A percentile compares a stretch with the other conserved stretches of the same genome.
These are phyloP conservation scores for Arabis hirsuta DNA, from an alignment of 345 rosid species.

Conservation along the genomic window DNA sequence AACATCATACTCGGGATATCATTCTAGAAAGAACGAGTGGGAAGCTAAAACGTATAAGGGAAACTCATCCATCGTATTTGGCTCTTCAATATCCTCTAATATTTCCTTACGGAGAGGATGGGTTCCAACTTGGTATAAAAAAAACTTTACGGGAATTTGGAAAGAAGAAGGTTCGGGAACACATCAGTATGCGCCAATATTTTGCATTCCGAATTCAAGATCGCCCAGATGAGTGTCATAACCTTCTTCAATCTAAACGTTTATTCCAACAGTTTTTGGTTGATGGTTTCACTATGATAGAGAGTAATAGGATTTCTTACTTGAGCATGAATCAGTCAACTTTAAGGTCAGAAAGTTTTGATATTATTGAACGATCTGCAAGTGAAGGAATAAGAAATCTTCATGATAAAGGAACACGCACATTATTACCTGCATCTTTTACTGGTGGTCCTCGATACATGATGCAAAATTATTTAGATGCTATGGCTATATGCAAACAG, in stretches of 20 bases:
- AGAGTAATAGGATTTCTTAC: too few species aligned
- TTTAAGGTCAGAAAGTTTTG: background rate
- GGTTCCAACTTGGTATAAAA: accelerated
- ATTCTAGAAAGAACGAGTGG: background rate
- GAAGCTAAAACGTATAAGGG: background rate
- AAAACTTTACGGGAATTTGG: background rate
- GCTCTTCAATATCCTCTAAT: background rate
- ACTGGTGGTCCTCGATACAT: background rate
- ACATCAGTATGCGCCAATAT: background rate
- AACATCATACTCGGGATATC: background rate
- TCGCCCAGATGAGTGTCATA: background rate
- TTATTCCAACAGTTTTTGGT: too few species aligned
- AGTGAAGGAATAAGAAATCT: too few species aligned
- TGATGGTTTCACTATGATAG: too few species aligned
- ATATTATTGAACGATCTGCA: background rate
- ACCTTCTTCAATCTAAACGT: too few species aligned
- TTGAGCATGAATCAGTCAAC: background rate
- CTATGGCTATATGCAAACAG: background rate
- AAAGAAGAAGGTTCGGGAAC: too few species aligned
- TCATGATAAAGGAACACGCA: background rate
- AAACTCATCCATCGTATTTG: background rate
- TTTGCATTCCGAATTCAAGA: background rate
- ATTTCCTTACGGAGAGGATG: background rate
- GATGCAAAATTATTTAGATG: background rate
- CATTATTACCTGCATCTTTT: background rate